Base-by-base conservation (phyloP, 164 flowering plant genomes). In the Liquidambar formosana region DNA sequence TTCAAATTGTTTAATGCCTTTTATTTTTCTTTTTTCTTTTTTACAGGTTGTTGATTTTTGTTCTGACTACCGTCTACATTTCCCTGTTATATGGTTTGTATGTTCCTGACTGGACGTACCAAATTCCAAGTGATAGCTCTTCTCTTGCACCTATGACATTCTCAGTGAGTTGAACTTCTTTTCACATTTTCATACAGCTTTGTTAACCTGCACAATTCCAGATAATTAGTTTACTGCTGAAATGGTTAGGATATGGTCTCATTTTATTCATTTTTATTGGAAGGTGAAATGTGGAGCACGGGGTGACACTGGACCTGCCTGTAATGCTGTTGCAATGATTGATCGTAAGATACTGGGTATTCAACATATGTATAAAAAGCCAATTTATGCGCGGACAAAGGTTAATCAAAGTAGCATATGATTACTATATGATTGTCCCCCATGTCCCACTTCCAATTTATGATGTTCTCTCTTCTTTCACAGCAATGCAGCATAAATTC, bases 321-420 rank as follows among this genome's bases (percentile, higher is more conserved):
- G 97, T 67, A 92, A 89, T 83, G 91, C 85, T 73, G 92, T 78
- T 66, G 97, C 92, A 65, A 85, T 88, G 93, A 79, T 92, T 57
- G 94, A 92, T 70, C 90, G 94, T 14, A 77, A 61, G 63, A 19
- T 89, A 48, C 57, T 92, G 63, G 97, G 97, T 44, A 68, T 87
- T 76, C 77, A 79, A 45, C 97, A 89, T 76, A 64, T 92, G 43
- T 88, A 92, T 52, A 72, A 46, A 46, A 80, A 76, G 57, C 90
- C 97, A 26, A 72, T 78, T 16, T 92, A 89, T 83, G 82, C 83
- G 25, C 78, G 93, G 27, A 82, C 85, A 57, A 62, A 85, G 85
- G 96, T 87, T 33, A 2, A 6, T 33, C 41, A 33, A 33, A 33
- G 41, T 33, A 33, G 41, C 41, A 33, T 33, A 33, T 33, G 41